Base-by-base conservation (phyloP, 192 early-diverging fungal species). In the Entrophospora sp. region DNA sequence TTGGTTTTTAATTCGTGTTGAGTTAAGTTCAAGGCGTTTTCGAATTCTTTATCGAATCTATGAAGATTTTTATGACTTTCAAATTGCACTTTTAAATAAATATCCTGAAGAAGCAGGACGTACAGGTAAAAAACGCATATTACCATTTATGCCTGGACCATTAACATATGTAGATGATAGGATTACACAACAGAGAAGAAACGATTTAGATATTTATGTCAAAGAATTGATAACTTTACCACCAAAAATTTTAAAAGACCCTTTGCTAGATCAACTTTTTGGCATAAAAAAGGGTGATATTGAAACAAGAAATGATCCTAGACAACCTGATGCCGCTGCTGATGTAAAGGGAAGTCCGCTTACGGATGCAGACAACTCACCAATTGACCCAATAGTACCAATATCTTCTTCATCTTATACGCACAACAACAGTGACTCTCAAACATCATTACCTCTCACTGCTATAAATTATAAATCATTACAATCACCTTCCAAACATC, bases 1-100 rank as follows among this genome's bases (percentile, higher is more conserved):
- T 70, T 80, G 87, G 79, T 91, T 87, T 75, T 73, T 85, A 52
- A 76, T 91, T 7, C 75, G 75, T 59, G 81, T 81, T 18, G 67
- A 78, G 27, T 72, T 86, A 20, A 48, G 62, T 45, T 75, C 79
- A 44, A 81, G 82, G 32, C 69, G 76, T 5, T 78, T 79, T 51
- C 79, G 89, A 59, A 80, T 81, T 46, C 66, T 91, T 25, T 87
- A 81, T 68, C 79, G 89, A 53, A 71, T 85, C 14, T 91, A 91
- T 70, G 89, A 91, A 61, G 89, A 91, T 71, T 87, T 91, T 75
- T 85, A 88, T 67, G 78, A 81, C 67, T 87, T 88, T 69, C 89
- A 89, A 68, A 87, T 85, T 66, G 77, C 78, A 55, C 75, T 91
- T 16, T 64, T 84, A 40, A 77, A 88, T 34, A 69, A 78, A 42